phyloP scores from a whole-genome alignment of 306 rosid species.

The Fragaria iinumae region DNA sequence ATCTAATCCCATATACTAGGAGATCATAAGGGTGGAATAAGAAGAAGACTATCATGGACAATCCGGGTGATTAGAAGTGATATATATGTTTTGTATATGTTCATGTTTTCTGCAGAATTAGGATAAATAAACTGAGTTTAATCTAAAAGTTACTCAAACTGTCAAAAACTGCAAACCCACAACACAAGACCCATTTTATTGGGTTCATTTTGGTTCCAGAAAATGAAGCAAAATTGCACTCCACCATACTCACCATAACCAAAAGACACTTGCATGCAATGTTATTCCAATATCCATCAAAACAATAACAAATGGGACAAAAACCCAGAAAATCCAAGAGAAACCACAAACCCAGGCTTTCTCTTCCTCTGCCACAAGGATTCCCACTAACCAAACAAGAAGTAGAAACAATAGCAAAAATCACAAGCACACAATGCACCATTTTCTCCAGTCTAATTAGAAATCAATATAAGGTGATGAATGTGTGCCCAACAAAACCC shows the following conservation, averaged over 20 bases:
- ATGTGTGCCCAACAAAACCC: conserved; percentile 45
- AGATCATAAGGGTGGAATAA: too few relatives aligned
- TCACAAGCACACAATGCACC: background rate
- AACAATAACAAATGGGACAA: background rate
- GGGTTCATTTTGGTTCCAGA: background rate
- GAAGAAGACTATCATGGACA: too few relatives aligned
- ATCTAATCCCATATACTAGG: too few relatives aligned
- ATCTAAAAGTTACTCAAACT: background rate
- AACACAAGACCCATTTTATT: background rate
- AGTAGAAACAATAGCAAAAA: background rate
- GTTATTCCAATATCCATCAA: background rate
- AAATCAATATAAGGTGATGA: conserved; percentile 10
- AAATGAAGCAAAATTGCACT: background rate
- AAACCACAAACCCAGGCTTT: background rate
- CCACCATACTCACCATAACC: background rate
- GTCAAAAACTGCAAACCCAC: background rate
- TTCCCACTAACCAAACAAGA: background rate
- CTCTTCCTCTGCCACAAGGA: background rate
- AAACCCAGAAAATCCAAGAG: background rate
- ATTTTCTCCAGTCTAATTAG: background rate
- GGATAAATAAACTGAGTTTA: too few relatives aligned
- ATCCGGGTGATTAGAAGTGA: too few relatives aligned
- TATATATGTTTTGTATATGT: too few relatives aligned
- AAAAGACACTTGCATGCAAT: background rate
- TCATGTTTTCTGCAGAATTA: too few relatives aligned